Conservation (phyloP, 306 rosid species). For the Pyrus bretschneideri region DNA sequence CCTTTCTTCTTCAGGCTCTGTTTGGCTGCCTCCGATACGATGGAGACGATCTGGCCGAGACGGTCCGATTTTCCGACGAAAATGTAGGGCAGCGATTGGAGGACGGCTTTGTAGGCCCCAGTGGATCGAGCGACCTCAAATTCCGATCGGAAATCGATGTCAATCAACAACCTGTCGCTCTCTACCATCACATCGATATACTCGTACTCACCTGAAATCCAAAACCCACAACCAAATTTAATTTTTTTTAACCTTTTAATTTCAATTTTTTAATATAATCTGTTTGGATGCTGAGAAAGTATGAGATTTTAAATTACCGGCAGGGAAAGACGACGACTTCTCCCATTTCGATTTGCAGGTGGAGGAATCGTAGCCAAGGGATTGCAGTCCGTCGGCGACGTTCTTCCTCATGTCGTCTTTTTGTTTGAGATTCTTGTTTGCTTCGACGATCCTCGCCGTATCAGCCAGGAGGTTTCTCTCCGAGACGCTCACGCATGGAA, state of each 20-base stretch:
- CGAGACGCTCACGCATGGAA: constrained; percentile 60
- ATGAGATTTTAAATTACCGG: constrained; percentile 40
- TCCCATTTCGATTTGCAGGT: constrained; percentile 92
- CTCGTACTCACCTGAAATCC: constrained; percentile 80
- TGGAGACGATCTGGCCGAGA: constrained; percentile 58
- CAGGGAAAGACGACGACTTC: constrained; percentile 59
- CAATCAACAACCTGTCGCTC: constrained; percentile 74
- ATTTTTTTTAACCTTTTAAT: not conserved
- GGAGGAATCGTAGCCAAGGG: constrained; percentile 75
- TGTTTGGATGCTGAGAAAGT: not conserved
- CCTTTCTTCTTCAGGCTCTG: constrained; percentile 95
- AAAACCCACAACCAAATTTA: not conserved
- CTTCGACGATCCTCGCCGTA: constrained; percentile 74
- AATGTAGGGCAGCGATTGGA: constrained; percentile 71
- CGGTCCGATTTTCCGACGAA: constrained; percentile 89
- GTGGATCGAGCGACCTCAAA: constrained; percentile 94
- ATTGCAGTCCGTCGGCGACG: constrained; percentile 53
- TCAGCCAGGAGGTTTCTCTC: constrained; percentile 95
- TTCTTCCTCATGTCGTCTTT: constrained; percentile 70
- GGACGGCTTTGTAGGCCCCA: constrained; percentile 68
- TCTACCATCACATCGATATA: constrained; percentile 69
- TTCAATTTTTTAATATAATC: not conserved
- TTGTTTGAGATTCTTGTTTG: constrained; percentile 47
- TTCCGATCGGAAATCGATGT: constrained; percentile 90
- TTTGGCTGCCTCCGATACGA: constrained; percentile 74